These are phyloP conservation scores for Corynespora cassiicola DNA, from an alignment of 2,329 filamentous ascomycete species.

Conservation along the genomic window DNA sequence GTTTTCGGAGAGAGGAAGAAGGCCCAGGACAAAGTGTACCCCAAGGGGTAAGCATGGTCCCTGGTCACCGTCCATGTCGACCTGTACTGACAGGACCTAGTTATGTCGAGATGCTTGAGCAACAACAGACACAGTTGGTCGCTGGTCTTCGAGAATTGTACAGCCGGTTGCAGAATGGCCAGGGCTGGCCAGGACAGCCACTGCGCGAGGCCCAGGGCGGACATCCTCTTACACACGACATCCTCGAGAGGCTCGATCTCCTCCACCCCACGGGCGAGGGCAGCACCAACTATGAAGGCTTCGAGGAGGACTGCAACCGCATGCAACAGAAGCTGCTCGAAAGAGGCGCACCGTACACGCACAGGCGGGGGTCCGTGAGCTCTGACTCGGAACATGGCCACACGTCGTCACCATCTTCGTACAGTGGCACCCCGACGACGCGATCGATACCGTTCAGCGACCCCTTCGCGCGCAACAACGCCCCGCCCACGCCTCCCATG, in stretches of 20 bases:
- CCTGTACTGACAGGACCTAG: constrained; percentile 49
- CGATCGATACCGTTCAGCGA: constrained; percentile 37
- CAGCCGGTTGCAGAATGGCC: constrained; percentile 57
- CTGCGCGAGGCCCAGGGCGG: constrained; percentile 60
- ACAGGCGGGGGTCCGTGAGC: constrained; percentile 62
- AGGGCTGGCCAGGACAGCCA: constrained; percentile 62
- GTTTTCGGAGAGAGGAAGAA: constrained; percentile 71
- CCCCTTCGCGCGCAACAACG: constrained; percentile 38
- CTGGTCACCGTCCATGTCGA: not conserved
- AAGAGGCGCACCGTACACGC: constrained; percentile 58
- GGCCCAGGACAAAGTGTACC: constrained; percentile 71
- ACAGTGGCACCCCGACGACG: constrained; percentile 46
- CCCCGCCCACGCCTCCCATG: constrained; percentile 47
- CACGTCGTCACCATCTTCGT: constrained; percentile 42
- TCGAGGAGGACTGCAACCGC: constrained; percentile 64
- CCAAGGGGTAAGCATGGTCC: constrained; percentile 64
- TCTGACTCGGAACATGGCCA: constrained; percentile 64
- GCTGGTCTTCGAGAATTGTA: constrained; percentile 68
- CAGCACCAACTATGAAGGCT: constrained; percentile 52
- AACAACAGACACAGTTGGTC: constrained; percentile 69
- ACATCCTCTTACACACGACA: constrained; percentile 54
- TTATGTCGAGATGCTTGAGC: constrained; percentile 72
- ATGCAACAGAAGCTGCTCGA: constrained; percentile 64
- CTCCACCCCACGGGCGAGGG: constrained; percentile 60
- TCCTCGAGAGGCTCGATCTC: constrained; percentile 60